phyloP scores from a whole-genome alignment of 306 rosid species.

The Rosa rugosa region DNA sequence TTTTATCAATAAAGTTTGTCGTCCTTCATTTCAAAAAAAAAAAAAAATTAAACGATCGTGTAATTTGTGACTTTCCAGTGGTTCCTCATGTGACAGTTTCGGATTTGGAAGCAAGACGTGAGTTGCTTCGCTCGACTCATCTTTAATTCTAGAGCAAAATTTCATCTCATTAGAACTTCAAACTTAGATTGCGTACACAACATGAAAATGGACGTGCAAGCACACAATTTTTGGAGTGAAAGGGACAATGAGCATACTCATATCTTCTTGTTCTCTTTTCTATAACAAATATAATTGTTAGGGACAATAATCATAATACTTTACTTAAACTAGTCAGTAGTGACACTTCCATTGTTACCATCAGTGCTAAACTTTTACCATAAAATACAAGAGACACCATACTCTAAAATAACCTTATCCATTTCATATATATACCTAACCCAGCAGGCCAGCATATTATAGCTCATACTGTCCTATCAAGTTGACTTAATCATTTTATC shows the following conservation, averaged over 20 bases:
- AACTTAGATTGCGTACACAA: conserved; percentile 36
- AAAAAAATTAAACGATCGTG: too few relatives aligned
- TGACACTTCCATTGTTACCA: conserved; percentile 29
- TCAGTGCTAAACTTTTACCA: conserved; percentile 21
- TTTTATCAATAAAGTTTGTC: too few relatives aligned
- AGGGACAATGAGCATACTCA: conserved; percentile 20
- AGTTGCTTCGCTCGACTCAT: background rate
- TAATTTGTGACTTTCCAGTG: background rate
- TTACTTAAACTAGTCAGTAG: conserved; percentile 10
- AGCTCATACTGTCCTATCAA: conserved; percentile 22
- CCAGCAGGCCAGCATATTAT: background rate
- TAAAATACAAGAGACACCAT: background rate
- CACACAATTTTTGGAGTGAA: conserved; percentile 33
- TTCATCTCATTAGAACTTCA: background rate
- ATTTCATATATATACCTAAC: conserved; percentile 11
- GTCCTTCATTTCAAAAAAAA: too few relatives aligned
- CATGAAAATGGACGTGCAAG: conserved; percentile 38
- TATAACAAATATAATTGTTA: background rate
- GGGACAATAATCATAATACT: background rate
- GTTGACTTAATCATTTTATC: conserved; percentile 20
- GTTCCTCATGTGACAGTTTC: background rate
- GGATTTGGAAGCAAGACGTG: conserved; percentile 17
- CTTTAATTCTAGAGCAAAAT: background rate
- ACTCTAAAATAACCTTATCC: conserved; percentile 24
- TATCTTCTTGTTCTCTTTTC: conserved; percentile 1